Evolutionary conservation across 2,329 filamentous ascomycete species (phyloP).

Genomic region (Pyrenochaeta sp.): DNA sequence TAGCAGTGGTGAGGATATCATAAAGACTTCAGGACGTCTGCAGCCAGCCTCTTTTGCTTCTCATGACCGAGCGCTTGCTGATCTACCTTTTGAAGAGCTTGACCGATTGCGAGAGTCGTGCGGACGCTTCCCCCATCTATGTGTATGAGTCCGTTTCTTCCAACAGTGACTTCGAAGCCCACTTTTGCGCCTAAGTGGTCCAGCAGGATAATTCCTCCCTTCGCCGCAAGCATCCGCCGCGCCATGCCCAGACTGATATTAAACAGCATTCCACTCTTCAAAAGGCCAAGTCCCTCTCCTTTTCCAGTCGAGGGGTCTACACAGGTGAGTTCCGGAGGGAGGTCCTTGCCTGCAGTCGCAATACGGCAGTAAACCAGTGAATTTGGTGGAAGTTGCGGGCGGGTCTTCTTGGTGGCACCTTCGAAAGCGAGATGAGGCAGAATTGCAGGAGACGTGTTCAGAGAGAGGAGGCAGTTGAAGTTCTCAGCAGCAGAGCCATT

Average conservation of each 20-base stretch:
- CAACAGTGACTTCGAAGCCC: conserved; percentile 92
- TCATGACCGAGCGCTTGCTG: conserved; percentile 69
- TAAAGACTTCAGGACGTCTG: conserved; percentile 69
- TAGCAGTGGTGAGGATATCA: conserved; percentile 17
- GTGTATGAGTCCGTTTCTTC: conserved; percentile 92
- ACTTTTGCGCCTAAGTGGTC: conserved; percentile 84
- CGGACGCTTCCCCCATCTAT: conserved; percentile 80
- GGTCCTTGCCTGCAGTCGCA: conserved; percentile 65
- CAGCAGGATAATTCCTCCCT: conserved; percentile 72
- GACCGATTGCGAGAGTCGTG: conserved; percentile 79
- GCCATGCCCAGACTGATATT: conserved; percentile 81
- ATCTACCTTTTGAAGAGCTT: conserved; percentile 81
- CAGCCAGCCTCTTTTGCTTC: conserved; percentile 75
- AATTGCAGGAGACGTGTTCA: conserved; percentile 68
- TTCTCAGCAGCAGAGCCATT: conserved; percentile 77
- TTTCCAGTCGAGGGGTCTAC: conserved; percentile 87
- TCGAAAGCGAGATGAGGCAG: conserved; percentile 94
- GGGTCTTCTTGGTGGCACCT: conserved; percentile 88
- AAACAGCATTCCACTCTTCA: conserved; percentile 88
- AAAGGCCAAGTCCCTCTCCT: conserved; percentile 82
- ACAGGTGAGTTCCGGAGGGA: conserved; percentile 91
- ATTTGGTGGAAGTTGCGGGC: conserved; percentile 77
- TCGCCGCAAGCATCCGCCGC: conserved; percentile 73
- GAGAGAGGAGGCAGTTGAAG: conserved; percentile 81
- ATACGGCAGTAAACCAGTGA: conserved; percentile 91